phyloP scores from a whole-genome alignment of 495 filamentous ascomycete species.

The Lichenothelia convexa region DNA sequence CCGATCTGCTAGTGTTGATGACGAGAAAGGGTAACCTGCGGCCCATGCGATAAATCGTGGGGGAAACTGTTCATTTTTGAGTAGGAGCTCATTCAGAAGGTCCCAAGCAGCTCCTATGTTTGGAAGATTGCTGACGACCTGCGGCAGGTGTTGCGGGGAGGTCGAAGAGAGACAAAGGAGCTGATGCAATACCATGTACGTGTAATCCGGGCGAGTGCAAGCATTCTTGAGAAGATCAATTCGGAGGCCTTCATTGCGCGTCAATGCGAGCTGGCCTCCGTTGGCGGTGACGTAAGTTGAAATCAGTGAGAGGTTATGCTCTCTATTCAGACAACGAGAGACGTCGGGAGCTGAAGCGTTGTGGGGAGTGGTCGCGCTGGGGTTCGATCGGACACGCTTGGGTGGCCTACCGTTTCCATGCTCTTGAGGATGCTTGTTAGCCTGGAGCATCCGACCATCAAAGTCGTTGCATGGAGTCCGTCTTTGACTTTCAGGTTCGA shows the following conservation, averaged over 20 bases:
- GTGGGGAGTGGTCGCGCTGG: not conserved
- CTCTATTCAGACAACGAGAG: not conserved
- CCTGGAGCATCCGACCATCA: not conserved
- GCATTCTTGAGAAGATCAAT: constrained; percentile 9
- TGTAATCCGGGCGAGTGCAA: constrained; percentile 3
- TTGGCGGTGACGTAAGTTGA: constrained; percentile 5
- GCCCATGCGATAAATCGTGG: constrained; percentile 8
- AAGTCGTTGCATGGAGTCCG: not conserved
- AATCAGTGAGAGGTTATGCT: constrained; percentile 19
- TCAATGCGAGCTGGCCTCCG: not conserved
- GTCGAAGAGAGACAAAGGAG: constrained; percentile 3
- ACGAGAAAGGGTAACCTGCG: constrained; percentile 14
- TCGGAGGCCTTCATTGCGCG: not conserved
- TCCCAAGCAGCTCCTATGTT: not conserved
- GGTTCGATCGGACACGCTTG: not conserved
- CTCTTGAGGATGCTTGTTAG: not conserved
- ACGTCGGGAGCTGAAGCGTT: not conserved
- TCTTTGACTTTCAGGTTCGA: not conserved
- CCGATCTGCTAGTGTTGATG: not conserved
- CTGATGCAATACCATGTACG: constrained; percentile 13
- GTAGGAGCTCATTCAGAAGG: constrained; percentile 5
- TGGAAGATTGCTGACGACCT: constrained; percentile 2
- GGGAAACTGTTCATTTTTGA: constrained; percentile 6
- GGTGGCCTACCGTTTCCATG: no score
- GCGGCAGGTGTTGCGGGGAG: not conserved